Evolutionary conservation across 225 moss, liverwort and hornwort species (phyloP).

Genomic region (Physcomitrium patens): DNA sequence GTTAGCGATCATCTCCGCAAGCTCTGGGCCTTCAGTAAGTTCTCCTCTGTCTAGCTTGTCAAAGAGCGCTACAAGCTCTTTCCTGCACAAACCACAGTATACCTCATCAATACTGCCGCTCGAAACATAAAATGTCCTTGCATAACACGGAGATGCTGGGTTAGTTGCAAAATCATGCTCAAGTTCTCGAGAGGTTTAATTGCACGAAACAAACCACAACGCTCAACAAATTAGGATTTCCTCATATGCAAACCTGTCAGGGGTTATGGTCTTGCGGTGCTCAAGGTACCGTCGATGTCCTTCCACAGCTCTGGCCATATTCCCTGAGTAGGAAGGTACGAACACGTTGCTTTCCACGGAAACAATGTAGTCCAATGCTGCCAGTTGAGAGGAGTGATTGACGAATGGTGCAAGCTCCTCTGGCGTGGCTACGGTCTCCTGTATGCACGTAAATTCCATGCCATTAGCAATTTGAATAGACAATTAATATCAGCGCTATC

Average conservation of each 20-base stretch:
- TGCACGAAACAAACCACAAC: background rate
- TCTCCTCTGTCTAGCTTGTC: constrained; percentile 63
- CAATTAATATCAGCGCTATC: constrained; percentile 7
- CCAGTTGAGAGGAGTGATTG: constrained; percentile 94
- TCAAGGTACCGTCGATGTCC: constrained; percentile 91
- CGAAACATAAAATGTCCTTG: too few species aligned
- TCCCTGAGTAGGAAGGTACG: constrained; percentile 94
- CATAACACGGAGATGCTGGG: too few species aligned
- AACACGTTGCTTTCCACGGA: constrained; percentile 92
- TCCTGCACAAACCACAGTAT: constrained; percentile 53
- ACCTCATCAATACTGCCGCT: constrained; percentile 16
- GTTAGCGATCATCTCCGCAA: constrained; percentile 51
- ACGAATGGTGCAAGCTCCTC: constrained; percentile 85
- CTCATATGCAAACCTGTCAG: constrained; percentile 67
- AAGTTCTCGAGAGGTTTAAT: too few species aligned
- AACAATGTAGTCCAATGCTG: constrained; percentile 93
- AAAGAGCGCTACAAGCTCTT: constrained; percentile 80
- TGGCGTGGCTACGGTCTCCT: constrained; percentile 86
- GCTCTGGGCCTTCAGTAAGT: constrained; percentile 65
- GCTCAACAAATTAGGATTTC: constrained; percentile 4
- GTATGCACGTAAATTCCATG: constrained; percentile 29
- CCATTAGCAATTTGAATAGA: background rate
- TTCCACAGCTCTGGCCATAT: constrained; percentile 99
- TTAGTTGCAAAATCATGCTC: too few species aligned
- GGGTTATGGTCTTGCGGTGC: constrained; percentile 89